Conservation (phyloP, 805 yeast species). For the Candida easanensis region DNA sequence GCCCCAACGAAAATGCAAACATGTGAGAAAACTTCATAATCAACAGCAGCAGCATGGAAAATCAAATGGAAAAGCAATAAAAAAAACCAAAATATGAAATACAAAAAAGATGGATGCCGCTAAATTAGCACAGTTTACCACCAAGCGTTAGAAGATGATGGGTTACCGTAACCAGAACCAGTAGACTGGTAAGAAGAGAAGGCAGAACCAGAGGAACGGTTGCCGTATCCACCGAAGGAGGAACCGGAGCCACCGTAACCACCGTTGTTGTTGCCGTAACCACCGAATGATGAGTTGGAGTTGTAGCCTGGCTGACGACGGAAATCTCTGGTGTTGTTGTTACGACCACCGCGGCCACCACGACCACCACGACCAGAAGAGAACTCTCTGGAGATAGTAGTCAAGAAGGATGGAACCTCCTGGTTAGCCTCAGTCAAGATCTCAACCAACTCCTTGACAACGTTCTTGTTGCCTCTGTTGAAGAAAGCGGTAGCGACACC, state of each 20-base stretch:
- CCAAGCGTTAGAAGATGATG: slow-evolving; percentile 6
- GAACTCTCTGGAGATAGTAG: slow-evolving; percentile 74
- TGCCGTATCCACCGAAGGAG: slow-evolving; percentile 14
- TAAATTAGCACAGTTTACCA: not conserved
- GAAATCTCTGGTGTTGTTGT: slow-evolving; percentile 45
- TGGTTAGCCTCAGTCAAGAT: slow-evolving; percentile 94
- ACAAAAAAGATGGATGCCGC: not conserved
- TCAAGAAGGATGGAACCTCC: slow-evolving; percentile 90
- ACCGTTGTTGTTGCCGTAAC: slow-evolving; percentile 14
- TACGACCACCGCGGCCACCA: slow-evolving; percentile 44
- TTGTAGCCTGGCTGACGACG: slow-evolving; percentile 36
- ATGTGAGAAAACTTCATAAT: slow-evolving; percentile 16
- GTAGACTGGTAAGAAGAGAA: slow-evolving; percentile 22
- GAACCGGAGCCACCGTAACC: slow-evolving; percentile 12
- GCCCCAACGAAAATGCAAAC: slow-evolving; percentile 15
- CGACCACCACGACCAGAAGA: slow-evolving; percentile 55
- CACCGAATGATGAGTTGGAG: slow-evolving; percentile 18
- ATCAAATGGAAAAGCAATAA: slow-evolving; percentile 5
- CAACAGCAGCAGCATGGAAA: slow-evolving; percentile 11
- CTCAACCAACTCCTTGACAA: slow-evolving; percentile 84
- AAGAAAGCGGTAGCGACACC: slow-evolving; percentile 99
- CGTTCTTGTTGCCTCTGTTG: slow-evolving; percentile 90
- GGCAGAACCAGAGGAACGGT: slow-evolving; percentile 18
- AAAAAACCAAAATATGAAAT: slow-evolving; percentile 1
- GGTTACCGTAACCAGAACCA: slow-evolving; percentile 16